phyloP scores from a whole-genome alignment of 176 grass and related monocot genomes.

The Typha latifolia region DNA sequence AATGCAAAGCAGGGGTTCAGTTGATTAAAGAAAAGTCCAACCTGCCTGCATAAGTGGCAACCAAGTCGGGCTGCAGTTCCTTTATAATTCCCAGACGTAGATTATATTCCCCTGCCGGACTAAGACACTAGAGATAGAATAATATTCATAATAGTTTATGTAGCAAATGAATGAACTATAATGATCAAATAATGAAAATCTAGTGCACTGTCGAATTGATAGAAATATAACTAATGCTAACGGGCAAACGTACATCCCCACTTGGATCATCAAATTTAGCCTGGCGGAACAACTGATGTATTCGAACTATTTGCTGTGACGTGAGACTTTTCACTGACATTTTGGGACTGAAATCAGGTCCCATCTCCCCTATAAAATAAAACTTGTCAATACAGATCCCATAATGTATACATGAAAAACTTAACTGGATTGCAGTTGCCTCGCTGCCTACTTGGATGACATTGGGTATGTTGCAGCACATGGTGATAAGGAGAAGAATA shows the following conservation, averaged over 20 bases:
- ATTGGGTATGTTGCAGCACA: no score
- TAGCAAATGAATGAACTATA: not conserved
- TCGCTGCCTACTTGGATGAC: no score
- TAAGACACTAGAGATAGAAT: constrained; percentile 75
- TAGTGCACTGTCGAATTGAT: constrained; percentile 10
- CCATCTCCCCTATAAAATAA: constrained; percentile 73
- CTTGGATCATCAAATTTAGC: constrained; percentile 98
- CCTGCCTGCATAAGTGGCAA: constrained; percentile 94
- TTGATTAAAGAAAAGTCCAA: constrained; percentile 12
- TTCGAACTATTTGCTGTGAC: constrained; percentile 80
- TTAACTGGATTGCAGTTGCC: not conserved
- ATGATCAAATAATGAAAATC: constrained; percentile 12
- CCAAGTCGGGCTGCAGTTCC: constrained; percentile 91
- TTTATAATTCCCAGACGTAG: constrained; percentile 95
- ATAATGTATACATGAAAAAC: not conserved
- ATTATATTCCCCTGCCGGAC: constrained; percentile 98
- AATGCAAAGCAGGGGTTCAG: not conserved
- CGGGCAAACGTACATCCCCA: constrained; percentile 56
- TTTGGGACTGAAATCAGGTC: constrained; percentile 75
- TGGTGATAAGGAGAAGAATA: no score
- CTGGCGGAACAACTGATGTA: constrained; percentile 91
- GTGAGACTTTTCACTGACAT: constrained; percentile 65
- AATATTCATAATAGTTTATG: constrained; percentile 18
- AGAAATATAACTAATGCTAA: not conserved
- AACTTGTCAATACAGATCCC: not conserved